A percentile compares a stretch with the other conserved stretches of the same genome.
Evolutionary conservation across 371 early-diverging fungal genomes (phyloP).

Genomic region (Chytridium lagenaria): DNA sequence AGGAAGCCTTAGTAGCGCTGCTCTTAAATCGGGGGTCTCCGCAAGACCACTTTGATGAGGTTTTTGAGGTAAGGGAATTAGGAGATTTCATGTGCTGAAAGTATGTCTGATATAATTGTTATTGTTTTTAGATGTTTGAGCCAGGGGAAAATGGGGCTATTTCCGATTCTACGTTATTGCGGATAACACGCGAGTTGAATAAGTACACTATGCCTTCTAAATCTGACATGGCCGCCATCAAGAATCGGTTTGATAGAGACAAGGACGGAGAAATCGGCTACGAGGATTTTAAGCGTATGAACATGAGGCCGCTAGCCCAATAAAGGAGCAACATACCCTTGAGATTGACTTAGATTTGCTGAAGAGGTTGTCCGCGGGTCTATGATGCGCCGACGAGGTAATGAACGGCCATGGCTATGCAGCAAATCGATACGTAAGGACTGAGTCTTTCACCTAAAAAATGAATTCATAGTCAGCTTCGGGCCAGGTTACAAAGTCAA

Average conservation of each 20-base stretch:
- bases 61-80: constrained; percentile 22
- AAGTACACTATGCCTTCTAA: constrained; percentile 25
- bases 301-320: constrained; percentile 7
- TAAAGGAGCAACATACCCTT: neutral
- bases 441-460: constrained; percentile 49
- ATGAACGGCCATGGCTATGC: constrained; percentile 40
- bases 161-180: constrained; percentile 21
- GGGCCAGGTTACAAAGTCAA: neutral
- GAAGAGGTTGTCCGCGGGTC: neutral
- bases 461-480: neutral
- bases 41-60: constrained; percentile 30
- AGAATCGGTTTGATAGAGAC: constrained; percentile 31
- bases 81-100: no score
- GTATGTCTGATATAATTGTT: neutral
- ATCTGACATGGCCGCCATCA: constrained; percentile 25
- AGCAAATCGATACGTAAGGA: constrained; percentile 46
- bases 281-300: constrained; percentile 40
- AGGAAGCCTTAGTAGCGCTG: constrained; percentile 24
- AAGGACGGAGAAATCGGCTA: constrained; percentile 29
- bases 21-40: constrained; percentile 15
- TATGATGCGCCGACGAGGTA: constrained; percentile 11
- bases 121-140: constrained; percentile 20
- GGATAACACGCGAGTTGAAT: constrained; percentile 23
- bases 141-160: constrained; percentile 19
- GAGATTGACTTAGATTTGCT: neutral